Evolutionary conservation across 495 filamentous ascomycete species (phyloP), one percentile per base, ranked within the genome.

Genomic region (Extremus antarcticus): DNA sequence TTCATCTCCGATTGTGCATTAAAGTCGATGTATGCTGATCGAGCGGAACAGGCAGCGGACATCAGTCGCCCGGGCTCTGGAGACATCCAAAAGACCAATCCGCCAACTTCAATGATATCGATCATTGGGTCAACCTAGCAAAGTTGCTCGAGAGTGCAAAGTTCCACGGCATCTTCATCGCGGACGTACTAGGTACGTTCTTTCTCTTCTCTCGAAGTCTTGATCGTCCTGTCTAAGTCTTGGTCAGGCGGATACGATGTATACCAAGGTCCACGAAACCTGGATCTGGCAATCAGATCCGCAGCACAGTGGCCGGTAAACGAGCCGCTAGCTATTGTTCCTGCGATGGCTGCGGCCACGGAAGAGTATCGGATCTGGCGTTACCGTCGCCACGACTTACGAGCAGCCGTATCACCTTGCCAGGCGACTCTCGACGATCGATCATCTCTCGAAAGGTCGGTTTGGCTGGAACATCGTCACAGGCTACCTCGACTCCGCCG

Each of bases 351-450:
- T 25, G 63, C 74, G 0, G 72, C 73, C 24, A 88, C 83, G 24
- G n/a, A 55, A 88, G 43, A 72, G 75, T 15, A 73, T 92, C 13
- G 86, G 84, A 8, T 57, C 82, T 35, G 75, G 87, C 41, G 76
- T 90, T 21, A 88, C 90, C 35, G 69, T 76, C n/a, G 72, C 74
- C 38, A 84, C 75, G 10, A 84, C 81, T 17, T 85, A 84, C 55
- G 83, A 86, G 62, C 78, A 79, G 56, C 82, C 83, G 0, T 86
- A 82, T 65, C 81, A 83, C 59, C 72, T 86, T 17, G 82, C 82
- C 0, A 69, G 82, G 21, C 71, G 83, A 19, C 63, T 86, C 19
- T 80, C 80, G 0, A 86, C 82, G 0, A 68, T 84, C 2, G 83
- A 86, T 55, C 82, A 85, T 65, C 71, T 86, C 11, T 77, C 77